Conservation (phyloP, 257 asterid genomes). For the Eustoma russellianum region DNA sequence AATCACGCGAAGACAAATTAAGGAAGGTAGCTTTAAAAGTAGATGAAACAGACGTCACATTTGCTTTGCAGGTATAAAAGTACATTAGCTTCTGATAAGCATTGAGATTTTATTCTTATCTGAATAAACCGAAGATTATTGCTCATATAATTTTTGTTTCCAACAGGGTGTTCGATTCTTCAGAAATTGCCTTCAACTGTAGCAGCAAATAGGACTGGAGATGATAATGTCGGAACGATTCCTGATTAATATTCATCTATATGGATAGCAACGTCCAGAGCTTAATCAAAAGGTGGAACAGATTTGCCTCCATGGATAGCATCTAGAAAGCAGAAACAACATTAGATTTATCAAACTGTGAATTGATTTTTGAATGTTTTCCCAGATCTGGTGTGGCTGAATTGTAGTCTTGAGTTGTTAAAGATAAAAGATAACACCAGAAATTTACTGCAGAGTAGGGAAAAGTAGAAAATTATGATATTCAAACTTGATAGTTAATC, state of each 20-base stretch:
- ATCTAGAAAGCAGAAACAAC: background rate
- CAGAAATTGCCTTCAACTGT: slow-evolving; percentile 68
- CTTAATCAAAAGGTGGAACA: background rate
- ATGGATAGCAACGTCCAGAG: background rate
- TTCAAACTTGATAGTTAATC: no score
- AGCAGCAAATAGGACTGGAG: background rate
- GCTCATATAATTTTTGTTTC: slow-evolving; percentile 9
- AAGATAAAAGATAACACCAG: no score
- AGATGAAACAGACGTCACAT: slow-evolving; percentile 64
- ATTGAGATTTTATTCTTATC: background rate
- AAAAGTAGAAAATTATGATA: no score
- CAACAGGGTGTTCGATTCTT: slow-evolving; percentile 86
- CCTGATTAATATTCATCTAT: background rate
- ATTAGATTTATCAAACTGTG: no score
- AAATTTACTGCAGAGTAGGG: no score
- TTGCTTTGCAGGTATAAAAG: slow-evolving; percentile 69
- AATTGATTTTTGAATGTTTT: no score
- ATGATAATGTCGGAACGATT: background rate
- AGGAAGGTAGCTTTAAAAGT: slow-evolving; percentile 64
- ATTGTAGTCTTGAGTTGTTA: no score
- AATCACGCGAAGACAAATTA: slow-evolving; percentile 69
- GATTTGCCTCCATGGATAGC: no score
- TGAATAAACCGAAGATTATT: background rate
- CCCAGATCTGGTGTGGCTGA: no score
- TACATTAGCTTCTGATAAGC: background rate